phyloP scores from a whole-genome alignment of 768 basidiomycete species.

The Tulasnella sp. region DNA sequence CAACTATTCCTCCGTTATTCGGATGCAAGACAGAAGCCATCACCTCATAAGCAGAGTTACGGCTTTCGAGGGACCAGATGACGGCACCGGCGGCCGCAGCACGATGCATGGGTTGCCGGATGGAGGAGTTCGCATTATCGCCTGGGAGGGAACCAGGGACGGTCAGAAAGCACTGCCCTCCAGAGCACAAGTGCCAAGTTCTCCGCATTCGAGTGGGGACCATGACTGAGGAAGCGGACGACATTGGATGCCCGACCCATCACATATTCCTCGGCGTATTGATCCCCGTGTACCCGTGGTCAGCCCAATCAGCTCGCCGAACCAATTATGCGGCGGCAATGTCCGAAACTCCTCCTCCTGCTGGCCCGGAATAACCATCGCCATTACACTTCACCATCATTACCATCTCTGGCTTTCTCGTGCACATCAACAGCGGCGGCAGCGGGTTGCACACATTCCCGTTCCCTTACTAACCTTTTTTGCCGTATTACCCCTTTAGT shows the following conservation, averaged over 20 bases:
- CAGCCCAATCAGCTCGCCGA: neutral
- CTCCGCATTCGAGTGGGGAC: neutral
- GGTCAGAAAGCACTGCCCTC: neutral
- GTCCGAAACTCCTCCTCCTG: neutral
- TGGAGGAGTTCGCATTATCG: neutral
- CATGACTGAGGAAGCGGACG: neutral
- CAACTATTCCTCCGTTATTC: neutral
- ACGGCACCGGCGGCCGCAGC: neutral
- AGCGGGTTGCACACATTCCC: neutral
- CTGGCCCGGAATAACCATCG: neutral
- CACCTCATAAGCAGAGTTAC: neutral
- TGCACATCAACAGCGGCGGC: neutral
- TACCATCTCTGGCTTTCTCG: neutral
- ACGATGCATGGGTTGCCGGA: neutral
- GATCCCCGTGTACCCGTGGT: neutral
- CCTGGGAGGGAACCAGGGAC: neutral
- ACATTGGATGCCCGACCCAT: neutral
- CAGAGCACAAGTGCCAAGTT: neutral
- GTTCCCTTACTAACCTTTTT: neutral
- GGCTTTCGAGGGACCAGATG: neutral
- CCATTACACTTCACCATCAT: neutral
- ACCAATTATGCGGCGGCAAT: neutral
- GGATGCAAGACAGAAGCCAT: neutral
- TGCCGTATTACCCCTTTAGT: slow-evolving; percentile 39
- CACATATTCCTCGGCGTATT: neutral